Evolutionary conservation across 352 stramenopile species (phyloP).

Genomic region (Phytopythium oedochilum): DNA sequence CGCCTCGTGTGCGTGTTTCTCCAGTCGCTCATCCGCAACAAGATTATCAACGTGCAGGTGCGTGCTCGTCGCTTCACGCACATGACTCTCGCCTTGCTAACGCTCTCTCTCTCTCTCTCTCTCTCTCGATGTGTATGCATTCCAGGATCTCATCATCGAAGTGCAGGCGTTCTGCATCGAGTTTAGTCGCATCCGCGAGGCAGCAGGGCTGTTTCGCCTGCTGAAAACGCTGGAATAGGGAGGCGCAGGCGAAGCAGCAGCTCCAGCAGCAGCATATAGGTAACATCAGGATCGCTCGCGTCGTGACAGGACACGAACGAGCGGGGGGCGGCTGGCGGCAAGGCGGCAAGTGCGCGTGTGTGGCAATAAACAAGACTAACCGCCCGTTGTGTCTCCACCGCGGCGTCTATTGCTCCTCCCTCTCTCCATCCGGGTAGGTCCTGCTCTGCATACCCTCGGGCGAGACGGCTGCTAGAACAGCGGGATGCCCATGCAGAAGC

Average conservation of each 20-base stretch:
- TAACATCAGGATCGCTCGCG: conserved; percentile 1
- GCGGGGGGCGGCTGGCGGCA: conserved; percentile 1
- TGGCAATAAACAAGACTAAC: conserved; percentile 16
- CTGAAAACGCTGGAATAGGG: conserved; percentile 94
- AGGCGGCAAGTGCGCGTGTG: conserved; percentile 15
- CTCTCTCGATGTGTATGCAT: conserved; percentile 5
- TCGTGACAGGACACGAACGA: background rate
- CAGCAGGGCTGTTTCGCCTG: conserved; percentile 95
- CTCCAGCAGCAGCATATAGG: conserved; percentile 11
- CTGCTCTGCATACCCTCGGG: no score
- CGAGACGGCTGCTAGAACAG: conserved; percentile 46
- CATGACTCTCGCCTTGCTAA: conserved; percentile 9
- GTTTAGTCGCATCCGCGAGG: conserved; percentile 97
- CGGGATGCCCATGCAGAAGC: conserved; percentile 61
- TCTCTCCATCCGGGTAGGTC: background rate
- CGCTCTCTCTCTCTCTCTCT: background rate
- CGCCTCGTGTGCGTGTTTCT: conserved; percentile 98
- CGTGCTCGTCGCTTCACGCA: conserved; percentile 7
- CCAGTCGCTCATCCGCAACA: conserved; percentile 98
- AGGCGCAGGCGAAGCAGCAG: conserved; percentile 15
- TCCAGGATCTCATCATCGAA: conserved; percentile 96
- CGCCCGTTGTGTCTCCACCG: background rate
- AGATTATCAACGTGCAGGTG: conserved; percentile 98
- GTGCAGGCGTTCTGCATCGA: conserved; percentile 99
- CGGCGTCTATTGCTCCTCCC: background rate